Conservation (phyloP, 2,329 filamentous ascomycete species). For the Pseudogymnoascus sp. region DNA sequence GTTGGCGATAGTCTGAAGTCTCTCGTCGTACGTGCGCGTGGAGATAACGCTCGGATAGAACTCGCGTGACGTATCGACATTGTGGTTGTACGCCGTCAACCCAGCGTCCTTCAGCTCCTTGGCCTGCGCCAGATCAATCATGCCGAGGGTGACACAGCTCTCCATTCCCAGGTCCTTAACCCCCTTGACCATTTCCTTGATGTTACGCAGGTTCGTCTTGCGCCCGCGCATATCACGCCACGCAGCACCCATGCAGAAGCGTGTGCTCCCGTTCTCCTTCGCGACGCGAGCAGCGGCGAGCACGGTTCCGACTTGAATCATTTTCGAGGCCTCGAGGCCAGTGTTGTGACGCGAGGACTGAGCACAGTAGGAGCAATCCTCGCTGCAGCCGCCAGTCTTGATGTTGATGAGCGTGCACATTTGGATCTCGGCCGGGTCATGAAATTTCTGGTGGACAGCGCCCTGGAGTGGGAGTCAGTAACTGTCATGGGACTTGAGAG, state of each 20-base stretch:
- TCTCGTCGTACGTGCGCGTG: constrained; percentile 79
- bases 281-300: constrained; percentile 68
- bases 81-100: constrained; percentile 89
- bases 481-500: background rate
- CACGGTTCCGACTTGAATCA: constrained; percentile 72
- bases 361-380: constrained; percentile 89
- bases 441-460: constrained; percentile 73
- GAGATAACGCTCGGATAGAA: constrained; percentile 83
- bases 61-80: constrained; percentile 82
- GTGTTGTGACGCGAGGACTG: constrained; percentile 74
- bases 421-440: constrained; percentile 74
- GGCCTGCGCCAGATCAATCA: constrained; percentile 78
- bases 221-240: constrained; percentile 92
- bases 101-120: constrained; percentile 75
- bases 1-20: constrained; percentile 66
- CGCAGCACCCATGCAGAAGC: constrained; percentile 92
- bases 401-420: constrained; percentile 96
- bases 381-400: constrained; percentile 85
- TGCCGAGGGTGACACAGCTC: constrained; percentile 84
- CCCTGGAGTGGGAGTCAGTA: constrained; percentile 42
- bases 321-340: constrained; percentile 69
- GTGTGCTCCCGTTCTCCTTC: constrained; percentile 74
- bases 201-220: constrained; percentile 72
- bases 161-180: constrained; percentile 80
- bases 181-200: constrained; percentile 77